A percentile compares a stretch with the other conserved stretches of the same genome.
Evolutionary conservation across 2,329 filamentous ascomycete genomes (phyloP).

Genomic region (Neopestalotiopsis clavispora): DNA sequence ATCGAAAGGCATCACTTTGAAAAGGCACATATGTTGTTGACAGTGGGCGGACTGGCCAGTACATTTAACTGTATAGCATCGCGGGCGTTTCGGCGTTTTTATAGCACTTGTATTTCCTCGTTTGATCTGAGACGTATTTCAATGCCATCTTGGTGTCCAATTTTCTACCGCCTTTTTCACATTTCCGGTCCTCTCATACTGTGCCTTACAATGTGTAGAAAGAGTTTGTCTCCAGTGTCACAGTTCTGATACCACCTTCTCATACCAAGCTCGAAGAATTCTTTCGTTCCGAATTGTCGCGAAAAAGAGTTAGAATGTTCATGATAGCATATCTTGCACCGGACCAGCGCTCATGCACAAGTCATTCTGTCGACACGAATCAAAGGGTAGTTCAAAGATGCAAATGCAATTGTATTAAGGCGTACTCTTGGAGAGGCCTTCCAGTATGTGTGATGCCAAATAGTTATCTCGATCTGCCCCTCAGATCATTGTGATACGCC

Average conservation of each 20-base stretch:
- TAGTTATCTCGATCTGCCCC: not conserved
- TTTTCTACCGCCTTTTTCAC: not conserved
- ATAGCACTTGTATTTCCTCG: not conserved
- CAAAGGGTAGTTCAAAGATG: not conserved
- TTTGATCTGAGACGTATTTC: not conserved
- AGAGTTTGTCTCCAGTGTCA: no score
- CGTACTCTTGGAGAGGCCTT: not conserved
- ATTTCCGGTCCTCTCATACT: not conserved
- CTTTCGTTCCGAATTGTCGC: no score
- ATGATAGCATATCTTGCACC: no score
- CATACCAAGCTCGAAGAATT: no score
- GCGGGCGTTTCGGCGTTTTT: conserved; percentile 14
- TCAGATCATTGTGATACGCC: not conserved
- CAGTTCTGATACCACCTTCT: no score
- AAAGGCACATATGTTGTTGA: not conserved
- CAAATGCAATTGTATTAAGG: conserved; percentile 3
- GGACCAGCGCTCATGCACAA: not conserved
- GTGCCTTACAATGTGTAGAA: not conserved
- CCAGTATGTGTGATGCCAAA: no score
- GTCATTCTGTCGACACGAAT: not conserved
- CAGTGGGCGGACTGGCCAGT: not conserved
- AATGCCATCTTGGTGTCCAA: conserved; percentile 1
- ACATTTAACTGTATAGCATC: conserved; percentile 6
- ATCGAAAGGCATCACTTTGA: not conserved
- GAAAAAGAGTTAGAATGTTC: no score